These are phyloP conservation scores for Trichoderma sp. DNA, from an alignment of 2,329 filamentous ascomycete species.

Conservation along the genomic window DNA sequence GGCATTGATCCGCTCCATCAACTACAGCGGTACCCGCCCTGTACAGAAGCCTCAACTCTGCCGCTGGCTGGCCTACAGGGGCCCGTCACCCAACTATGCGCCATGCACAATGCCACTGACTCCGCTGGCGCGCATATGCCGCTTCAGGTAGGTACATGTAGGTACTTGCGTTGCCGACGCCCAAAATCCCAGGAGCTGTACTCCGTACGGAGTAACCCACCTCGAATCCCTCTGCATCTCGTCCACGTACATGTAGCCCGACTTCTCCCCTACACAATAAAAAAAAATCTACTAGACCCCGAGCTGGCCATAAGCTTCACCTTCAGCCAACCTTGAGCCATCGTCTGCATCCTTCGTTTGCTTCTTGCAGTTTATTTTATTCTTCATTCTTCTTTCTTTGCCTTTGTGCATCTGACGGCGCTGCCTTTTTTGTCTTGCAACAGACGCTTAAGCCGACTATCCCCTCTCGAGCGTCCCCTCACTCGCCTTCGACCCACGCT, in stretches of 20 bases:
- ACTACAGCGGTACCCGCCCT: neutral
- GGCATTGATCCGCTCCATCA: neutral
- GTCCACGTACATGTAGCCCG: neutral
- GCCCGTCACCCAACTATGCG: conserved; percentile 3
- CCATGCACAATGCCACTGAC: conserved; percentile 7
- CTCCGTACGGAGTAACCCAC: neutral
- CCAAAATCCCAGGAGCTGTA: neutral
- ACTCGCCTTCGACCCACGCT: conserved; percentile 18
- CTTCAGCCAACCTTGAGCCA: neutral
- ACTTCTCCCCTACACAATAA: neutral
- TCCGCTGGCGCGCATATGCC: conserved; percentile 12
- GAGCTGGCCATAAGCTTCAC: conserved; percentile 15
- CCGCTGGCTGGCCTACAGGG: conserved; percentile 2
- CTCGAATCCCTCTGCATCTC: neutral
- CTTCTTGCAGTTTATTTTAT: neutral
- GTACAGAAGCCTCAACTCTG: neutral
- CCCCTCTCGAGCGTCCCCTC: conserved; percentile 18
- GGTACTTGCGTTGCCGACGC: neutral
- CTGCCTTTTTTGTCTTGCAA: conserved; percentile 2
- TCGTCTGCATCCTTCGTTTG: neutral
- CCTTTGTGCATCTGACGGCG: neutral
- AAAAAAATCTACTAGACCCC: conserved; percentile 11
- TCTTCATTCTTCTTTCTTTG: neutral
- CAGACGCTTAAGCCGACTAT: neutral
- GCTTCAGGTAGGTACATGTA: conserved; percentile 7